These are phyloP conservation scores for Venturia asperata DNA, from an alignment of 2,329 filamentous ascomycete species.

Conservation along the genomic window DNA sequence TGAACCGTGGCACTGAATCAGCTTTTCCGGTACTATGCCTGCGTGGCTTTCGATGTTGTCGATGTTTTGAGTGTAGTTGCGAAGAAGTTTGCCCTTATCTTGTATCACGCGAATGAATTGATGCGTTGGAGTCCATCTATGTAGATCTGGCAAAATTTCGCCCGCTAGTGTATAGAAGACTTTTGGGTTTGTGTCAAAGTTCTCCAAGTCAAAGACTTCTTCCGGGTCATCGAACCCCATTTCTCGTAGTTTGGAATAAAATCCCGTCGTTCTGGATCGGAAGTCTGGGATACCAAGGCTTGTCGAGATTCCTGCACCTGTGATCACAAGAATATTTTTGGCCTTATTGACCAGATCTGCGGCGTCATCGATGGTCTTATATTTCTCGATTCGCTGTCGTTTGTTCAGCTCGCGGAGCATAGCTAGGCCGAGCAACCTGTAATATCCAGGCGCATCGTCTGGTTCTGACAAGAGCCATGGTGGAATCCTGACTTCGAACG, in stretches of 20 bases:
- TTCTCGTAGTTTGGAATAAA: constrained; percentile 78
- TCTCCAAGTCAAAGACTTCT: constrained; percentile 85
- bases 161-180: constrained; percentile 90
- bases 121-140: constrained; percentile 84
- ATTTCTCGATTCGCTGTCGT: constrained; percentile 68
- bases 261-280: constrained; percentile 82
- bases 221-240: constrained; percentile 78
- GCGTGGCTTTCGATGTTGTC: constrained; percentile 89
- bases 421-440: constrained; percentile 65
- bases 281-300: constrained; percentile 97
- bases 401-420: constrained; percentile 75
- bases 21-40: constrained; percentile 70
- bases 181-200: constrained; percentile 78
- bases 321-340: constrained; percentile 85
- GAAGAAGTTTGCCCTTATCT: constrained; percentile 79
- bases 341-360: constrained; percentile 66
- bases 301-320: constrained; percentile 92
- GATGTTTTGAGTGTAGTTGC: constrained; percentile 98
- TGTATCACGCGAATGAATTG: constrained; percentile 87
- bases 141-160: constrained; percentile 75
- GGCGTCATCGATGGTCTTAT: constrained; percentile 84
- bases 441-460: constrained; percentile 61
- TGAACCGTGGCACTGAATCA: constrained; percentile 94
- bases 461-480: constrained; percentile 62
- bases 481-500: constrained; percentile 72